A percentile compares a stretch with the other conserved stretches of the same genome.
Conservation (phyloP, 129 eudicot genomes). For the Kitagawia praeruptora region DNA sequence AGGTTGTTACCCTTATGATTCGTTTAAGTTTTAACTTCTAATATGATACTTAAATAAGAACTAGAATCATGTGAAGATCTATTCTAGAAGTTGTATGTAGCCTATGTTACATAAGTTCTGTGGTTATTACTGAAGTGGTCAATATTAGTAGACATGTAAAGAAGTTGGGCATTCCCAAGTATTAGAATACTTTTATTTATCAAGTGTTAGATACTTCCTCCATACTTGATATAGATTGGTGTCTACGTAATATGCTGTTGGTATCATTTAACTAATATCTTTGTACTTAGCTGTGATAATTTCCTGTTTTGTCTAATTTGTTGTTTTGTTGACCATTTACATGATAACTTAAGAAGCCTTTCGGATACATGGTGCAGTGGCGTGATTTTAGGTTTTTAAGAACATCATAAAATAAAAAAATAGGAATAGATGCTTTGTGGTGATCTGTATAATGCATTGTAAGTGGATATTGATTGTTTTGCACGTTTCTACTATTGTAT, state of each 20-base stretch:
- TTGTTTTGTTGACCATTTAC: neutral
- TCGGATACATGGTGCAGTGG: neutral
- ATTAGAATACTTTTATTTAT: neutral
- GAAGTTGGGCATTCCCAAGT: neutral
- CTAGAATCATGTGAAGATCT: neutral
- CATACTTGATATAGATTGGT: neutral
- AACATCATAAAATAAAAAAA: neutral
- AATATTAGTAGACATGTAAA: neutral
- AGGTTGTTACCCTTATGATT: too few species aligned
- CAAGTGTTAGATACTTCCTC: neutral
- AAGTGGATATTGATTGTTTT: neutral
- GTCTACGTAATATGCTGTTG: neutral
- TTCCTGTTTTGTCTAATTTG: neutral
- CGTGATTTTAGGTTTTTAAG: neutral
- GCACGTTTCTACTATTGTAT: constrained; percentile 4
- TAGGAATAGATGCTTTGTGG: neutral
- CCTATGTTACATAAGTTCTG: neutral
- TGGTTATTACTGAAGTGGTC: neutral
- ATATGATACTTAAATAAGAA: neutral
- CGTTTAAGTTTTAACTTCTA: too few species aligned
- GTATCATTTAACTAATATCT: neutral
- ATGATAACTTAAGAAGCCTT: neutral
- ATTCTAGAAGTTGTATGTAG: neutral
- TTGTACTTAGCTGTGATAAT: neutral
- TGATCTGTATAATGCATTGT: neutral